Percentiles rank a stretch among this genome's conserved stretches.
Evolutionary conservation across 345 rosid genomes (phyloP).

Genomic region (Pugionium cornutum): DNA sequence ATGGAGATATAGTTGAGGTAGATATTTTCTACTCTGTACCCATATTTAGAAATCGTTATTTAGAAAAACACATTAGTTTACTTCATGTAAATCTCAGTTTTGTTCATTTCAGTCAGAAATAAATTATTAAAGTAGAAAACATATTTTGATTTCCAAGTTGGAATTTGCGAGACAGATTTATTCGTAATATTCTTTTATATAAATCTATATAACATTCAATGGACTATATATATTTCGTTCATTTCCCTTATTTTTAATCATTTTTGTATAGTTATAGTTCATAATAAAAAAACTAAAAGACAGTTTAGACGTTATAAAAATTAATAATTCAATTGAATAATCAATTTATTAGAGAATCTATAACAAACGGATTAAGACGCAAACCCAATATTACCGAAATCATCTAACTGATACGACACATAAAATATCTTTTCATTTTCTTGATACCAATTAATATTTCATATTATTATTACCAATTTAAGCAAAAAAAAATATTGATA

Average conservation of each 20-base stretch:
- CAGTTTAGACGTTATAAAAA: conserved; percentile 13
- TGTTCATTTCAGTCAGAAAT: neutral
- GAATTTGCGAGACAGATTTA: neutral
- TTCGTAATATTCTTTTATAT: neutral
- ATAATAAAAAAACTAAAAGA: too few species aligned
- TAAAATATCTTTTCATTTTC: neutral
- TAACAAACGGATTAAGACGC: conserved; percentile 29
- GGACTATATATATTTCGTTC: too few species aligned
- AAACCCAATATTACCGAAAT: conserved; percentile 33
- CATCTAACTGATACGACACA: conserved; percentile 20
- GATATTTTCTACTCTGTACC: neutral
- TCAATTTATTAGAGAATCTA: conserved; percentile 11
- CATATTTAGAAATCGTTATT: neutral
- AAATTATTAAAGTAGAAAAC: neutral
- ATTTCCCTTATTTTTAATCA: too few species aligned
- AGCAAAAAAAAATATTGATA: conserved; percentile 5
- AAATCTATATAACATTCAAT: too few species aligned
- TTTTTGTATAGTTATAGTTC: too few species aligned
- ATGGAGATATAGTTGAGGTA: too few species aligned
- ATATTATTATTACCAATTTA: conserved; percentile 17
- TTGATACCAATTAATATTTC: neutral
- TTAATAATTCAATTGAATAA: neutral
- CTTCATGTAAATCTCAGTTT: neutral
- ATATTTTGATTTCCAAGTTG: neutral
- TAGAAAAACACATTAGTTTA: neutral